Conservation (phyloP, 345 rosid genomes). For the Salix koriyanagi region DNA sequence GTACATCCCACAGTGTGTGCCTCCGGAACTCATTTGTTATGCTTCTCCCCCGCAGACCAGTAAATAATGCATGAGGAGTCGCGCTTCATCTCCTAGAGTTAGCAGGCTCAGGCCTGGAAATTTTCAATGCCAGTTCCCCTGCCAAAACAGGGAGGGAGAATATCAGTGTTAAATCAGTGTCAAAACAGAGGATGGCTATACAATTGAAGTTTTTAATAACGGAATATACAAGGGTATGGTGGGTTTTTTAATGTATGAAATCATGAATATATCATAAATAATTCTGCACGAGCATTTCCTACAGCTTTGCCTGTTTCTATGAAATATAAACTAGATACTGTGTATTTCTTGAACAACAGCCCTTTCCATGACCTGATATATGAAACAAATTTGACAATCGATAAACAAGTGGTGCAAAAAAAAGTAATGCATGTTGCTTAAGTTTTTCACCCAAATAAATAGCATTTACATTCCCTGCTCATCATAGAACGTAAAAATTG, state of each 20-base stretch:
- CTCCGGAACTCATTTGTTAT: neutral
- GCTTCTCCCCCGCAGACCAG: slow-evolving; percentile 3
- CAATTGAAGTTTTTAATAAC: neutral
- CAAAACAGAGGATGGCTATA: neutral
- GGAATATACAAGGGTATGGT: neutral
- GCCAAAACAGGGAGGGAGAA: neutral
- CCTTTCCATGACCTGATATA: too few species aligned
- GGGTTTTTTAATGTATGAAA: neutral
- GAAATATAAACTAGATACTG: neutral
- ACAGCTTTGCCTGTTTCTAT: neutral
- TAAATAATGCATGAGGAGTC: neutral
- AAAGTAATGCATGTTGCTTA: too few species aligned
- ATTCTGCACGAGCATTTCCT: neutral
- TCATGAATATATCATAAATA: neutral
- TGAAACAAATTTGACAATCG: too few species aligned
- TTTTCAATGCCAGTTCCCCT: slow-evolving; percentile 13
- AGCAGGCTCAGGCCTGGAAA: neutral
- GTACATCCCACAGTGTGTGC: neutral
- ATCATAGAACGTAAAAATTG: too few species aligned
- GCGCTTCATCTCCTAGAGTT: neutral
- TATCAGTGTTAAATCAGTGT: neutral
- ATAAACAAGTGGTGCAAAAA: too few species aligned
- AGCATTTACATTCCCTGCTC: too few species aligned
- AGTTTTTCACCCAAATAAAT: too few species aligned
- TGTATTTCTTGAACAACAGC: too few species aligned